phyloP scores from a whole-genome alignment of 192 early-diverging fungal genomes.

The Gonapodya prolifera region DNA sequence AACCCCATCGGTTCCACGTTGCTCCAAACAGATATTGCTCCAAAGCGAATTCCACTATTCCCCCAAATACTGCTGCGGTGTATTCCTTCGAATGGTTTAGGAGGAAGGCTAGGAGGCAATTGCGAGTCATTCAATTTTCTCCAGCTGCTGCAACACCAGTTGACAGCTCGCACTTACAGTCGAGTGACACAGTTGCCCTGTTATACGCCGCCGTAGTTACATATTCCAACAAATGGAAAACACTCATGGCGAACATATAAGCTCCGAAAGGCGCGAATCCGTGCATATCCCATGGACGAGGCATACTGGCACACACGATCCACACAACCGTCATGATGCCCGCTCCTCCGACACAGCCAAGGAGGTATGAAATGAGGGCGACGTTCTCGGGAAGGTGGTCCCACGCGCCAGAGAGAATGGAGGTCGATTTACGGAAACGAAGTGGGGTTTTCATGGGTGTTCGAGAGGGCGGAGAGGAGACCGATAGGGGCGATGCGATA shows the following conservation, averaged over 20 bases:
- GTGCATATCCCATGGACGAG: too few relatives aligned
- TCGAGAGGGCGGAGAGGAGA: too few relatives aligned
- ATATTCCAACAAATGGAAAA: constrained; percentile 85
- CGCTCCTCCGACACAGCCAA: too few relatives aligned
- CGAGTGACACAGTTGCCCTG: constrained; percentile 46
- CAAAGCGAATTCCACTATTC: constrained; percentile 55
- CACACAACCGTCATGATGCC: too few relatives aligned
- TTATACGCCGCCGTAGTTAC: constrained; percentile 75
- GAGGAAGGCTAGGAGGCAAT: constrained; percentile 43
- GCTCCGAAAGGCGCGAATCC: too few relatives aligned
- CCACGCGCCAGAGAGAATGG: too few relatives aligned
- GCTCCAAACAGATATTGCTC: constrained; percentile 40
- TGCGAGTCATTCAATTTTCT: constrained; percentile 3
- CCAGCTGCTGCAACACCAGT: neutral
- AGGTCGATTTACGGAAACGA: too few relatives aligned
- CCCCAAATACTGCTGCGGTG: constrained; percentile 48
- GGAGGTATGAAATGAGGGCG: too few relatives aligned
- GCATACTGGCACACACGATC: too few relatives aligned
- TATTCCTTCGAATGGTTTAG: constrained; percentile 62
- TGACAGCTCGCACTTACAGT: constrained; percentile 36
- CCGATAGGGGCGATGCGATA: too few relatives aligned
- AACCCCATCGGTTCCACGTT: neutral
- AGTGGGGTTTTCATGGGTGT: too few relatives aligned
- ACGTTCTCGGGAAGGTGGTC: too few relatives aligned
- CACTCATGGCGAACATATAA: constrained; percentile 46